A percentile compares a stretch with the other conserved stretches of the same genome.
Conservation (phyloP, 352 stramenopile genomes). For the Globisporangium carolinianum region DNA sequence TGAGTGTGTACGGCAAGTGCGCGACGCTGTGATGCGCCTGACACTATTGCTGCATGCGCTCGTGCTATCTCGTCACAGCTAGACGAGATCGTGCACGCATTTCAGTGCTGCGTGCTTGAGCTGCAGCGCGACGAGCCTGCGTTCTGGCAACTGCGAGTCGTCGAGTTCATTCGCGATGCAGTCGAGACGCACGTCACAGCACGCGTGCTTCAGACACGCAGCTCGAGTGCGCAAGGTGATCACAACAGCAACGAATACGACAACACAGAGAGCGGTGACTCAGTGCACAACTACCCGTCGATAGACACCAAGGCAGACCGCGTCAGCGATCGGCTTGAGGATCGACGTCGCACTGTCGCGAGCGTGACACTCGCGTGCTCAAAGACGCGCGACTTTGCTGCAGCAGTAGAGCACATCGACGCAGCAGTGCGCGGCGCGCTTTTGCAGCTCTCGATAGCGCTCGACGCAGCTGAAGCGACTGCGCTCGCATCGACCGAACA, state of each 20-base stretch:
- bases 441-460: slow-evolving; percentile 1
- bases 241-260: too few species aligned
- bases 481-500: background rate
- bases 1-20: too few species aligned
- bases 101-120: slow-evolving; percentile 23
- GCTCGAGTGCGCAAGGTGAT: background rate
- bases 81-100: slow-evolving; percentile 19
- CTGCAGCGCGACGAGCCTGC: slow-evolving; percentile 29
- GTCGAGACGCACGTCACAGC: slow-evolving; percentile 11
- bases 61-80: slow-evolving; percentile 12
- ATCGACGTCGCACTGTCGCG: background rate
- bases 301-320: background rate
- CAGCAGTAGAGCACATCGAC: slow-evolving; percentile 5
- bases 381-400: background rate
- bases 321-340: background rate
- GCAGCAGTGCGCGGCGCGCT: slow-evolving; percentile 3
- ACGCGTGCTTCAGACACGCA: too few species aligned
- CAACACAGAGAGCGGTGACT: too few species aligned
- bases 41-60: background rate
- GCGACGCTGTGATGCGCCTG: too few species aligned
- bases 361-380: background rate
- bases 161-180: slow-evolving; percentile 26
- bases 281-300: too few species aligned
- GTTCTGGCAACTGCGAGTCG: slow-evolving; percentile 50
- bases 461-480: background rate